Base-by-base conservation (phyloP, 2,329 filamentous ascomycete genomes). In the Metarhizium guizhouense region DNA sequence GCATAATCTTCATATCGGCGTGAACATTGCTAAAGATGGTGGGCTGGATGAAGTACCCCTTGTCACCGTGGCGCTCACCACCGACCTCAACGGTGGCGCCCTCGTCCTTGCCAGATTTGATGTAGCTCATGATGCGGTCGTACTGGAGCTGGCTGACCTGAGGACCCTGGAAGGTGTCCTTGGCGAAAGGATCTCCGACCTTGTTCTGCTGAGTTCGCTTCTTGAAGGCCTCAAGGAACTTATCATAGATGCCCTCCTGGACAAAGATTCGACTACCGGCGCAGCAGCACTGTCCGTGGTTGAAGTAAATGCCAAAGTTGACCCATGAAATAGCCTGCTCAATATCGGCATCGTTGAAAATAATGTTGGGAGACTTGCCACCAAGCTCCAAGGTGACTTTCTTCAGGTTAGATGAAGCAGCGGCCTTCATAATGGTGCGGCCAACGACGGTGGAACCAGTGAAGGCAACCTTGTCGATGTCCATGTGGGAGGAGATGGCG, bases 41-140 rank as follows among this genome's bases (percentile, higher is more conserved):
- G 45, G 90, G 90, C 79, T 93, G 78, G 73, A 95, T 93, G 79
- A 93, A 95, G 82, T 89, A 95, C 59, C 89, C 88, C 79, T 90
- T 85, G 68, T 78, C 69, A 58, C 89, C 89, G 72, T 86, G 86
- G 63, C 70, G 68, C 58, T 67, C 67, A 48, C 72, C 72, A 54
- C 72, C 72, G 43, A 67, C 85, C 69, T 86, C 85, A 59, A 94
- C 68, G 6, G 68, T 80, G 57, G 81, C 81, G 58, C 81, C 81
- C 65, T 80, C 77, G 42, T 79, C 74, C 74, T 81, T 82, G 53
- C 81, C 81, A 60, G 81, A 76, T 69, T 93, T 79, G 65, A 95
- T 89, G 74, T 83, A 87, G 68, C 79, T 79, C 88, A 94, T 93
- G 75, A 95, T 91, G 63, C 89, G 86, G 76, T 95, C 89, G 67